Evolutionary conservation across 176 grass and related monocot genomes (phyloP).

Genomic region (Elymus sibiricus): DNA sequence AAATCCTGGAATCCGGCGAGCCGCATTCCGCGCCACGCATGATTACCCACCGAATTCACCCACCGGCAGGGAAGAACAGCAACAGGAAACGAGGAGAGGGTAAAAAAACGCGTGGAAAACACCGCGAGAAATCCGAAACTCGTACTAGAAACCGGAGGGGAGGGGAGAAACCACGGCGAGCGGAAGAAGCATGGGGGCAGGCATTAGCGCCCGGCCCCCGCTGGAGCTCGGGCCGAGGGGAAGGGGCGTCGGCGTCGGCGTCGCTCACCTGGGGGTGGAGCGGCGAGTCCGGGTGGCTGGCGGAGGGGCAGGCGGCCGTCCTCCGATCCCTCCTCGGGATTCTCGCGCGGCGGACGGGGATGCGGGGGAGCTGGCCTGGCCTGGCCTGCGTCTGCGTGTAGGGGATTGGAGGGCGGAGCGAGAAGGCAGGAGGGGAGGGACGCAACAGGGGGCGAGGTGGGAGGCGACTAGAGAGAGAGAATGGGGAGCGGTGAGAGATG

Average conservation of each 20-base stretch:
- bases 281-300: conserved; percentile 2
- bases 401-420: conserved; percentile 29
- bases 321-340: conserved; percentile 46
- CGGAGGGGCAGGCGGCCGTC: not conserved
- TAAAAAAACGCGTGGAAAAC: not conserved
- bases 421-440: not conserved
- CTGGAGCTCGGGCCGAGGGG: not conserved
- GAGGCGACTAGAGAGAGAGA: conserved; percentile 23
- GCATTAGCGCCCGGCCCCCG: not conserved
- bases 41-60: conserved; percentile 1
- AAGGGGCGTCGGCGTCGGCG: not conserved
- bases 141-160: not conserved
- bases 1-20: not conserved
- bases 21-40: not conserved
- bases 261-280: conserved; percentile 14
- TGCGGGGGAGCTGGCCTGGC: conserved; percentile 6
- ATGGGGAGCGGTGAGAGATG: not conserved
- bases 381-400: conserved; percentile 8
- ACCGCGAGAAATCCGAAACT: not conserved
- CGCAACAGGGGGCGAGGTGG: conserved; percentile 22
- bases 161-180: not conserved
- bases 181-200: not conserved
- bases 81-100: not conserved
- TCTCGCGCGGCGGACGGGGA: conserved; percentile 32
- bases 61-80: not conserved